Base-by-base conservation (phyloP, 805 yeast species). In the Soucietia sequanensis region DNA sequence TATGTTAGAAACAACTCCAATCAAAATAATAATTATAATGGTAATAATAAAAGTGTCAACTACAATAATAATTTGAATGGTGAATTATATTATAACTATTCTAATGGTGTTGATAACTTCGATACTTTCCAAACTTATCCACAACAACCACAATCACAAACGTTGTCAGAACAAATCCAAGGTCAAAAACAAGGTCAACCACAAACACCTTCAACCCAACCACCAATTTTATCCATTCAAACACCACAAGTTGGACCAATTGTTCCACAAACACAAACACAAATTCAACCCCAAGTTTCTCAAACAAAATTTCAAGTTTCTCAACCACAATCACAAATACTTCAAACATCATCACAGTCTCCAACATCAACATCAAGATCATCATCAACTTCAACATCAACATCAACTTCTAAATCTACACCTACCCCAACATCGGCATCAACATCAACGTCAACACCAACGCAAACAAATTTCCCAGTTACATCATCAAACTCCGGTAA, bases 381-480 rank as follows among this genome's bases (percentile, higher is more conserved):
- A 19, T 32, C 20, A 10, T 10, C 36, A 23, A 12, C 36, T 26
- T 14, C 13, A 7, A 27, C 35, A 32, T n/a, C 31, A 32, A 21
- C 29, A 4, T 12, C 22, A 25, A 19, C 32, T 6, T 10, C 31
- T 6, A 27, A 14, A 24, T 18, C 6, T 14, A 14, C 5, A 17
- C 19, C 6, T 6, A 6, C 48, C 19, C n/a, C n/a, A n/a, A n/a
- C n/a, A n/a, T n/a, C n/a, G n/a, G n/a, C n/a, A n/a, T n/a, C n/a
- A n/a, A n/a, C 32, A 10, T 4, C 34, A 18, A 17, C 27, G 6
- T 5, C 35, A 31, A 41, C 35, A 35, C 34, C 23, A 35, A 45
- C 25, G 38, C 46, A 34, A 43, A 45, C 24, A 33, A 31, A 24
- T 40, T 38, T 18, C 34, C 42, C n/a, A 35, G 43, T 30, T 33